Percentiles rank a stretch among this genome's conserved stretches.
These are phyloP conservation scores for Pichia sp. DNA, from an alignment of 1,139 yeast genomes.

Conservation along the genomic window DNA sequence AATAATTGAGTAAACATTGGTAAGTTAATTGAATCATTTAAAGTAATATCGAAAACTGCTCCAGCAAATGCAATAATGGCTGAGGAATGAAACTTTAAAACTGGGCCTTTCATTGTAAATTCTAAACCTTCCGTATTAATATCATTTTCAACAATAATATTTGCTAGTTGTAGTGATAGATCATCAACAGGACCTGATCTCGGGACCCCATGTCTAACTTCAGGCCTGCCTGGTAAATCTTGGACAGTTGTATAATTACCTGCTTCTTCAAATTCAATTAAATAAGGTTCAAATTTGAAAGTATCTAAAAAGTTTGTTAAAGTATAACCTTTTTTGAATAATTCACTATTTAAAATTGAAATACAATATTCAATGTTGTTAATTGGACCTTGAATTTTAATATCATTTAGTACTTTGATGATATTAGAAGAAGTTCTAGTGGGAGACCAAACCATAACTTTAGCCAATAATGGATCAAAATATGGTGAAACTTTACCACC, in stretches of 20 bases:
- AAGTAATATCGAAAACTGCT: conserved; percentile 25
- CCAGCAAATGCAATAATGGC: conserved; percentile 31
- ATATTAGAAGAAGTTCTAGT: conserved; percentile 27
- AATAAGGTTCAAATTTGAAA: conserved; percentile 27
- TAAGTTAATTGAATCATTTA: conserved; percentile 23
- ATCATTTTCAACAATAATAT: conserved; percentile 32
- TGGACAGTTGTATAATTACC: conserved; percentile 35
- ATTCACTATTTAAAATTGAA: conserved; percentile 25
- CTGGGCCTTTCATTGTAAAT: conserved; percentile 32
- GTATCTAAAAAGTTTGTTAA: conserved; percentile 29
- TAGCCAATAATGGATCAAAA: conserved; percentile 36
- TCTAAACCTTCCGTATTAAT: conserved; percentile 29
- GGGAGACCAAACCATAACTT: conserved; percentile 34
- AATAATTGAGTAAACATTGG: conserved; percentile 31
- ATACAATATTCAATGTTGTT: conserved; percentile 32
- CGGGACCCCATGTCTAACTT: conserved; percentile 31
- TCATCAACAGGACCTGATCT: conserved; percentile 33
- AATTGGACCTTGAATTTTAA: conserved; percentile 32
- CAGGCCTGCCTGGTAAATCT: conserved; percentile 32
- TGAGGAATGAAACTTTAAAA: conserved; percentile 29
- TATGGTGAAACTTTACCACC: conserved; percentile 35
- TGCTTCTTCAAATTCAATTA: conserved; percentile 30
- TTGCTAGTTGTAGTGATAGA: conserved; percentile 32
- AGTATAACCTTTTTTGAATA: conserved; percentile 28
- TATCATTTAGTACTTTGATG: conserved; percentile 25